Evolutionary conservation across 2,329 filamentous ascomycete species (phyloP), one percentile per base, ranked within the genome.

Genomic region (Neurospora sp.): DNA sequence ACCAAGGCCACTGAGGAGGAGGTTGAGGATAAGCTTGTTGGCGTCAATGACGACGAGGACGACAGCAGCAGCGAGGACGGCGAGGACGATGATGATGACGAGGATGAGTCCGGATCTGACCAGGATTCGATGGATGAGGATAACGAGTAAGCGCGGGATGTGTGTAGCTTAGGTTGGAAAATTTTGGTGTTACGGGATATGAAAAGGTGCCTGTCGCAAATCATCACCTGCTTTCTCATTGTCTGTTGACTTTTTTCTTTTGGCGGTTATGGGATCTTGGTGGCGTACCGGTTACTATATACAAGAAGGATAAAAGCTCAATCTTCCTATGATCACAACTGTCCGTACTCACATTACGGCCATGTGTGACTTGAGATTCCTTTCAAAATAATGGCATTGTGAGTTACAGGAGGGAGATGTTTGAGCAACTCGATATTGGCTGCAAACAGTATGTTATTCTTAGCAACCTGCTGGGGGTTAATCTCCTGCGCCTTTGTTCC

Each of bases 21-120:
- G 66, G 88, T 89, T 33, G 86, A 88, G 79, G 95, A 99, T 80
- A 87, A 92, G 70, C 83, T 96, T 66, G 88, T 98, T 5, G 91
- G 90, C 0, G 84, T 97, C 66, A 85, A 87, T 41, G 86, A 89
- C 66, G 85, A 89, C 69, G 88, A 89, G 72, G 88, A 88, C 72
- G 88, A 88, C 72, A 90, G 91, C 73, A 87, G 86, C 67, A 88
- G 88, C 70, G 86, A 86, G 66, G 88, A 90, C 57, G 88, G 86
- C 68, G 86, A 84, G 15, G 86, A 81, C 43, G 86, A 82, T 37
- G 85, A 83, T 62, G 83, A 79, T 19, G 82, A 81, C 11, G 84
- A 82, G 38, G 83, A 82, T 33, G 84, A 80, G 23, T 81, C 78
- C n/a, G 80, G 78, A 8, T 78, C 74, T 3, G 77, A 76, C 10